A percentile compares a stretch with the other conserved stretches of the same genome.
phyloP scores from a whole-genome alignment of 106 monocot genomes.

The Amphibolis antarctica region DNA sequence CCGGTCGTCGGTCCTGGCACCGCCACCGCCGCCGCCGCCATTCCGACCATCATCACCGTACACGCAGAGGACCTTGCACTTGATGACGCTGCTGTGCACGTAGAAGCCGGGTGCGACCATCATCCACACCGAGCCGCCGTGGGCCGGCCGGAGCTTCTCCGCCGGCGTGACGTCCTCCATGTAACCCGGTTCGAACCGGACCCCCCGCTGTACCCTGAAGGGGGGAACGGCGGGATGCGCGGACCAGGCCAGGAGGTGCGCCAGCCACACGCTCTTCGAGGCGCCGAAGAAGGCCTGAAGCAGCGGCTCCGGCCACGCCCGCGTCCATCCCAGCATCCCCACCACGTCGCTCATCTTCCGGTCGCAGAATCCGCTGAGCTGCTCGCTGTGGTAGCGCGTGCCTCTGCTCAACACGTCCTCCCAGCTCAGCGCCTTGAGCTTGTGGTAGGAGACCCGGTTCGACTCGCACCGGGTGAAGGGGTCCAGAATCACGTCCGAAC shows the following conservation, averaged over 20 bases:
- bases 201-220: constrained; percentile 41
- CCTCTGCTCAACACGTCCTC: constrained; percentile 73
- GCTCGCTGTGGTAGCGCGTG: constrained; percentile 68
- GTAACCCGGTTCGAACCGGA: constrained; percentile 47
- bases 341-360: constrained; percentile 76
- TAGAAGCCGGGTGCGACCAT: constrained; percentile 92
- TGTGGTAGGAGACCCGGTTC: constrained; percentile 28
- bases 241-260: constrained; percentile 53
- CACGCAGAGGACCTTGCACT: constrained; percentile 52
- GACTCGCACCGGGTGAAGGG: constrained; percentile 34
- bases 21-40: not conserved
- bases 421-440: constrained; percentile 46
- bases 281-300: constrained; percentile 84
- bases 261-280: constrained; percentile 63
- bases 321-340: constrained; percentile 30
- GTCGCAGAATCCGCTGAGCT: constrained; percentile 83
- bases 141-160: constrained; percentile 5
- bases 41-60: not conserved
- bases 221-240: constrained; percentile 52
- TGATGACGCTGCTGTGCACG: constrained; percentile 24
- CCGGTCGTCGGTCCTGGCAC: not conserved
- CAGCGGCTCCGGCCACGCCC: constrained; percentile 66
- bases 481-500: constrained; percentile 20
- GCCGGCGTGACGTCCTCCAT: constrained; percentile 64
- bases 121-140: constrained; percentile 16